Evolutionary conservation across 176 grass and related monocot species (phyloP).

Genomic region (Phoenix roebelenii): DNA sequence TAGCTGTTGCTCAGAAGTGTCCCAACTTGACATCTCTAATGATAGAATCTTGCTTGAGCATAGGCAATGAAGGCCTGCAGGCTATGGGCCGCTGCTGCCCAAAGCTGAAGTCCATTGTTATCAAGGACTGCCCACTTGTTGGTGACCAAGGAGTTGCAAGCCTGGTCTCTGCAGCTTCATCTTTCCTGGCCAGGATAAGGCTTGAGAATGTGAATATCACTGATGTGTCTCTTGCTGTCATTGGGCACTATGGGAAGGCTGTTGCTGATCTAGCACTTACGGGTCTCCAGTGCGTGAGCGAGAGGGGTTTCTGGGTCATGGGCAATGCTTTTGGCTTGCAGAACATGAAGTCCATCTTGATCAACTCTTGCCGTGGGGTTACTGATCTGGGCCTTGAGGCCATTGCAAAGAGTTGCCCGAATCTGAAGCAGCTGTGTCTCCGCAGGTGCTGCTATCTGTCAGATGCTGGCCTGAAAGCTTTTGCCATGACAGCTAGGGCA

Average conservation of each 20-base stretch:
- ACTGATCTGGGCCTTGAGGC: conserved; percentile 59
- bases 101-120: conserved; percentile 52
- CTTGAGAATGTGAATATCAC: conserved; percentile 71
- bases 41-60: conserved; percentile 47
- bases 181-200: conserved; percentile 52
- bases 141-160: conserved; percentile 68
- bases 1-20: conserved; percentile 41
- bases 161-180: conserved; percentile 40
- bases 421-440: conserved; percentile 60
- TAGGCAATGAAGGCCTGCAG: conserved; percentile 58
- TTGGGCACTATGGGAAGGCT: conserved; percentile 69
- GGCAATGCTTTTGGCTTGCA: conserved; percentile 76
- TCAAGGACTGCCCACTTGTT: conserved; percentile 64
- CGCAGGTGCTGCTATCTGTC: conserved; percentile 62
- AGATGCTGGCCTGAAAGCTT: conserved; percentile 56
- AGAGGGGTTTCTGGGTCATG: conserved; percentile 98
- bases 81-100: conserved; percentile 48
- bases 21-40: conserved; percentile 42
- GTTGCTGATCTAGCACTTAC: conserved; percentile 53
- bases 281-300: conserved; percentile 48
- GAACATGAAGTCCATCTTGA: conserved; percentile 52
- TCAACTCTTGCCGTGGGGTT: conserved; percentile 62
- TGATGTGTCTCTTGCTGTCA: conserved; percentile 65
- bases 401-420: conserved; percentile 62
- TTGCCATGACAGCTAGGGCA: conserved; percentile 40